These are phyloP conservation scores for Linderina pennispora DNA, from an alignment of 192 early-diverging fungal species.

Conservation along the genomic window DNA sequence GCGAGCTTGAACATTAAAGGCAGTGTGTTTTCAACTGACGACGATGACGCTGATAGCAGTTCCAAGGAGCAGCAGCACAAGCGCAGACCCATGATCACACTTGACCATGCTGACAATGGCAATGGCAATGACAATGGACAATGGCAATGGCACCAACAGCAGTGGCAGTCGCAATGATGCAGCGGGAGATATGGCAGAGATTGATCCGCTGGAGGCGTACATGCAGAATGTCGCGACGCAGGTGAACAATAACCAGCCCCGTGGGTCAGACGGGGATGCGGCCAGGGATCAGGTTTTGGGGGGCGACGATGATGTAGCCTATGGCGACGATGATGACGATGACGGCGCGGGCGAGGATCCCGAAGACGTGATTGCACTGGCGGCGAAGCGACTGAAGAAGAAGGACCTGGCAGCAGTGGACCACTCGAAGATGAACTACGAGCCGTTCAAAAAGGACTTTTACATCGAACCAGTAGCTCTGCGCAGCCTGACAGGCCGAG, in stretches of 20 bases:
- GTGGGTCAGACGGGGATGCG: no score
- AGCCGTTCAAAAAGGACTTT: constrained; percentile 86
- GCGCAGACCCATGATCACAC: no score
- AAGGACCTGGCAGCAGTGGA: constrained; percentile 88
- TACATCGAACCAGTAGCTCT: constrained; percentile 94
- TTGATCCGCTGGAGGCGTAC: constrained; percentile 76
- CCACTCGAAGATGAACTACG: constrained; percentile 79
- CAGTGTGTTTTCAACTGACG: no score
- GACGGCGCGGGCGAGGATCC: constrained; percentile 42
- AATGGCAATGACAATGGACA: no score
- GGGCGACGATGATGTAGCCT: constrained; percentile 46
- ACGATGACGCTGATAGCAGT: no score
- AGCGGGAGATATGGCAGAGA: constrained; percentile 51
- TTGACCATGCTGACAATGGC: no score
- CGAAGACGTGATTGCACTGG: constrained; percentile 69
- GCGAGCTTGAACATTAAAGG: constrained; percentile 14
- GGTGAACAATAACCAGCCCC: constrained; percentile 60
- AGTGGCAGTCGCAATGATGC: constrained; percentile 40
- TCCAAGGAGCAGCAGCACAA: no score
- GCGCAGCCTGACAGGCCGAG: constrained; percentile 66
- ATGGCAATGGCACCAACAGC: constrained; percentile 1
- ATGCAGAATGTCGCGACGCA: constrained; percentile 81
- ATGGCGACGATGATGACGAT: constrained; percentile 46
- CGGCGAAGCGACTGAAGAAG: constrained; percentile 81
- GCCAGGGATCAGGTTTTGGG: constrained; percentile 38